These are phyloP conservation scores for Paramyrothecium roridum DNA, from an alignment of 2,329 filamentous ascomycete genomes.

Conservation along the genomic window DNA sequence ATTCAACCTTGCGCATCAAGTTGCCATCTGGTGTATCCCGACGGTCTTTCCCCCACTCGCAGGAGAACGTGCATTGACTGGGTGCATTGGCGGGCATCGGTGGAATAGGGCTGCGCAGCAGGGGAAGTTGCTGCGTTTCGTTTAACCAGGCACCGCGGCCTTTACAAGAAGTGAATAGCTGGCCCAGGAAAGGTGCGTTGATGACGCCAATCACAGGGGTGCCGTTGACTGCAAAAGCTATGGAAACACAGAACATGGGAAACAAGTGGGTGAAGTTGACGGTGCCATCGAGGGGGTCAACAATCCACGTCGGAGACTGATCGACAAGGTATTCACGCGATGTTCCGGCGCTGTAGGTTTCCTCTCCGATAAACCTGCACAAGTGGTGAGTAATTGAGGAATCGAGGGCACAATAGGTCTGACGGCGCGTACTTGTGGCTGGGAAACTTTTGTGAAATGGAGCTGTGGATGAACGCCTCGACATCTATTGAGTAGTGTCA, in stretches of 20 bases:
- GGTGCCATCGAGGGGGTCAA: constrained; percentile 76
- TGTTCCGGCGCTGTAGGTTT: constrained; percentile 67
- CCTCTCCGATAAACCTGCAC: constrained; percentile 67
- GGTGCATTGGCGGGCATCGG: constrained; percentile 63
- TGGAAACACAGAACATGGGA: constrained; percentile 78
- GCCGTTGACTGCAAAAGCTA: constrained; percentile 61
- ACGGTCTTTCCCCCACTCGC: constrained; percentile 78
- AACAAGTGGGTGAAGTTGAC: constrained; percentile 81
- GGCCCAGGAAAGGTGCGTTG: constrained; percentile 66
- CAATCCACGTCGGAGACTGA: constrained; percentile 66
- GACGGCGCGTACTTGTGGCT: constrained; percentile 54
- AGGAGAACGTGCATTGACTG: constrained; percentile 67
- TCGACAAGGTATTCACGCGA: constrained; percentile 67
- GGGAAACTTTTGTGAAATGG: constrained; percentile 60
- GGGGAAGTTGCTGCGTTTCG: constrained; percentile 58
- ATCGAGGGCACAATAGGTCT: background rate
- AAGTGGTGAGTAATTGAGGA: constrained; percentile 6
- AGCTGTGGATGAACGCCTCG: constrained; percentile 64
- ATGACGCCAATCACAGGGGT: constrained; percentile 67
- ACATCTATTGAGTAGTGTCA: constrained; percentile 48
- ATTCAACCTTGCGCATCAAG: constrained; percentile 68
- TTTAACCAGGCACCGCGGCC: constrained; percentile 70
- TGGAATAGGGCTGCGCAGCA: constrained; percentile 59
- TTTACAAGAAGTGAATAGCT: constrained; percentile 65
- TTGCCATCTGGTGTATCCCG: constrained; percentile 65